Evolutionary conservation across 495 filamentous ascomycete genomes (phyloP), one percentile per base, ranked within the genome.

Genomic region (Zalerion maritima): DNA sequence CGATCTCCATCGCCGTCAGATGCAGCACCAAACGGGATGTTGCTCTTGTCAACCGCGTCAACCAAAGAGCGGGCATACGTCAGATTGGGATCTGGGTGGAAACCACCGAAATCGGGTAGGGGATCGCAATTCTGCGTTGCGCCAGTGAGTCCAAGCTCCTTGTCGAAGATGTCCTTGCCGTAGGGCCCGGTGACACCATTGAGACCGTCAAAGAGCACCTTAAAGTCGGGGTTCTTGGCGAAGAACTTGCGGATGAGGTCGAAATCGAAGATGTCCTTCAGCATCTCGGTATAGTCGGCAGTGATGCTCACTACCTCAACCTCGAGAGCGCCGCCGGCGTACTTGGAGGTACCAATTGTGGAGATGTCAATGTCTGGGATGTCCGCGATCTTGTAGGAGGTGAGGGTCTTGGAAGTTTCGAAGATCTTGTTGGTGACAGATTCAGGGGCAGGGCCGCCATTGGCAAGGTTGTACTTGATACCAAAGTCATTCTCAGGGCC

Each of bases 251-350:
- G 86, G 69, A 97, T 97, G 31, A 94, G 63, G 37, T 76, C 66
- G 51, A 97, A 97, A 55, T 97, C 87, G 51, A 97, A 97, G 55
- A 96, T 97, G 35, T 85, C 75, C 65, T 93, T 94, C 58, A 97
- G 73, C 75, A 93, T 89, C 40, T 76, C 69, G 29, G 93, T 66
- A 46, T 97, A 97, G 62, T 94, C 89, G 35, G 75, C 65, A 21
- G 78, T 83, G 32, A 81, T 82, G 60, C 94, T 81, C 38, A 97
- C 76, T 37, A 97, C 74, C 63, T 97, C 89, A 14, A 97, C 81
- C 52, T 94, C 87, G 20, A 97, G 68, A 21, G 57, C 52, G 21
- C 85, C 86, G n/a, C n/a, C n/a, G n/a, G n/a, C n/a, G 45, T 91
- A 92, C 22, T 59, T 83, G 56, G 79, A 71, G 35, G 71, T 74